A percentile compares a stretch with the other conserved stretches of the same genome.
These are phyloP conservation scores for Podila clonocystis DNA, from an alignment of 192 early-diverging fungal genomes.

Conservation along the genomic window DNA sequence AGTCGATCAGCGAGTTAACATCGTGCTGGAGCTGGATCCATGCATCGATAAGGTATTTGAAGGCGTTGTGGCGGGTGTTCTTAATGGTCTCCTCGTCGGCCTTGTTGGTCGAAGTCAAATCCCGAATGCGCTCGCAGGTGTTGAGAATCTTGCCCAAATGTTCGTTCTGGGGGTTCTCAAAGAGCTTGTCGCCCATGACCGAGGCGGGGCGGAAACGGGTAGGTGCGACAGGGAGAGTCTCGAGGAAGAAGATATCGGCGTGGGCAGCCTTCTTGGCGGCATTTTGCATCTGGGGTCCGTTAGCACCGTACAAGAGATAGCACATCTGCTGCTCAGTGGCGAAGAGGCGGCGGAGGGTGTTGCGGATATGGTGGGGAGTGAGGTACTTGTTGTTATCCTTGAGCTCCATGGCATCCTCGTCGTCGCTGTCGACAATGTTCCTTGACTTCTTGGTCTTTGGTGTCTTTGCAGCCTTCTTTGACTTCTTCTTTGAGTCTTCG, in stretches of 20 bases:
- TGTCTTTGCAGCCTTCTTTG: slow-evolving; percentile 2
- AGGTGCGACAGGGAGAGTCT: slow-evolving; percentile 91
- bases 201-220: slow-evolving; percentile 94
- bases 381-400: slow-evolving; percentile 58
- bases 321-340: slow-evolving; percentile 78
- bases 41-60: slow-evolving; percentile 55
- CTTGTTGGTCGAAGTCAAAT: slow-evolving; percentile 54
- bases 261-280: slow-evolving; percentile 54
- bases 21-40: slow-evolving; percentile 89
- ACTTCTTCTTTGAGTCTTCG: slow-evolving; percentile 32
- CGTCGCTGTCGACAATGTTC: slow-evolving; percentile 50
- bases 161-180: slow-evolving; percentile 97
- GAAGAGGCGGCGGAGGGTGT: slow-evolving; percentile 82
- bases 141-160: slow-evolving; percentile 87
- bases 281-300: slow-evolving; percentile 57
- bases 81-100: slow-evolving; percentile 26
- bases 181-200: slow-evolving; percentile 87
- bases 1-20: slow-evolving; percentile 96
- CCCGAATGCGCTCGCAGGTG: slow-evolving; percentile 73
- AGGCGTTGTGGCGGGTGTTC: slow-evolving; percentile 19
- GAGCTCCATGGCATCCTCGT: slow-evolving; percentile 37
- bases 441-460: slow-evolving; percentile 56
- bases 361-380: slow-evolving; percentile 83
- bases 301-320: slow-evolving; percentile 83
- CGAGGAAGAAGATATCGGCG: slow-evolving; percentile 93